Base-by-base conservation (phyloP, 1,284 basidiomycete genomes). In the Sanguinoderma infundibulare region DNA sequence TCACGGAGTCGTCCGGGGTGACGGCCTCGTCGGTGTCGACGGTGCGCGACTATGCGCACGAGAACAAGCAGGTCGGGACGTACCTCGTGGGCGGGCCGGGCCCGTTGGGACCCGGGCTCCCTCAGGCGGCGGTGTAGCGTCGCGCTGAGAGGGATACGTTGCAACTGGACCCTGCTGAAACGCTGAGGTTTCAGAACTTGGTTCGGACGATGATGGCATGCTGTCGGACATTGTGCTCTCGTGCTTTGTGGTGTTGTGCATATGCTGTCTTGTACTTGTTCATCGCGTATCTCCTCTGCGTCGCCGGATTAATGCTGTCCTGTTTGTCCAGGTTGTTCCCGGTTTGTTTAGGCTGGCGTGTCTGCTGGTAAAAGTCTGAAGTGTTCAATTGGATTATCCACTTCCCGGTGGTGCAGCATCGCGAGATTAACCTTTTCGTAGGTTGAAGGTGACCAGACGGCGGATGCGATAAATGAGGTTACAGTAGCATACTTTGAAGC, bases 211-310 rank as follows among this genome's bases (percentile, higher is more conserved):
- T 42, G 15, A 22, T 12, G 26, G 26, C 17, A 49, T 32, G 17
- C 28, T 49, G 46, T 49, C n/a, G 46, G 28, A 49, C 46, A 28
- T 32, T 49, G 46, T 49, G 46, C 28, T 49, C n/a, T 49, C 46
- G 3, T 15, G 46, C n/a, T 49, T 49, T 49, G 46, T 32, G 9
- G 46, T 49, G 46, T 28, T 49, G 46, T 49, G 15, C n/a, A 32
- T 49, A 20, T 17, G 46, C 46, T 49, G 28, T 32, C 46, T 49
- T 26, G 10, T 46, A 14, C 17, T 20, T 32, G 47, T 26, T 30
- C 30, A 17, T 49, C 28, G 28, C 30, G 22, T 26, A 42, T n/a
- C n/a, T n/a, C n/a, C n/a, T n/a, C n/a, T n/a, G n/a, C n/a, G n/a
- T n/a, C n/a, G n/a, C n/a, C 38, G 10, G 8, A 8, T 36, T 36